Percentiles rank a stretch among this genome's conserved stretches.
Evolutionary conservation across 2,329 filamentous ascomycete genomes (phyloP).

Genomic region (Penicillium brevicompactum): DNA sequence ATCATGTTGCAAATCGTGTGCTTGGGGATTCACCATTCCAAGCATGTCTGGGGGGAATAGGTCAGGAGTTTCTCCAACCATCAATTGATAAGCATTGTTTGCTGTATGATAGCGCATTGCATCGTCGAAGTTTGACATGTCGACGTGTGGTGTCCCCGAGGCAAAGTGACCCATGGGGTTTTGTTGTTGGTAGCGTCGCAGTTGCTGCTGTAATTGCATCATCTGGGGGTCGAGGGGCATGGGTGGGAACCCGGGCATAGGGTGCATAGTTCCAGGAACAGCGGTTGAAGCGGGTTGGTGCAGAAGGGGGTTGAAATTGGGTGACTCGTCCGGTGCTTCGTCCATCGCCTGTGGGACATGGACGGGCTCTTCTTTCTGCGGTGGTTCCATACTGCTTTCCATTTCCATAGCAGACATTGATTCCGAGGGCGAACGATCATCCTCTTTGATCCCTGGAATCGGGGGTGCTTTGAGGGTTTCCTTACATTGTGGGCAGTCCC

Average conservation of each 20-base stretch:
- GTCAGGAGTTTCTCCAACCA: slow-evolving; percentile 45
- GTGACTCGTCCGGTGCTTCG: slow-evolving; percentile 25
- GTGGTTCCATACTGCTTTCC: slow-evolving; percentile 19
- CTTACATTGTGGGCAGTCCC: slow-evolving; percentile 87
- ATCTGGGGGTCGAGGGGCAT: slow-evolving; percentile 65
- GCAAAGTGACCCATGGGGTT: slow-evolving; percentile 41
- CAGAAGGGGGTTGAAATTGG: slow-evolving; percentile 36
- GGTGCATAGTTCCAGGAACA: slow-evolving; percentile 38
- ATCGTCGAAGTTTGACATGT: slow-evolving; percentile 40
- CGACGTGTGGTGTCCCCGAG: slow-evolving; percentile 33
- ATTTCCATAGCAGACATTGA: slow-evolving; percentile 16
- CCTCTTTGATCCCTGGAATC: slow-evolving; percentile 30
- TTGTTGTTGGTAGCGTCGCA: slow-evolving; percentile 44
- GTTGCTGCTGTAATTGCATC: slow-evolving; percentile 53
- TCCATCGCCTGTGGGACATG: slow-evolving; percentile 24
- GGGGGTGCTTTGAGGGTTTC: slow-evolving; percentile 66
- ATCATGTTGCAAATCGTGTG: slow-evolving; percentile 44
- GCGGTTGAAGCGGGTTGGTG: slow-evolving; percentile 32
- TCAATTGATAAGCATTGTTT: slow-evolving; percentile 44
- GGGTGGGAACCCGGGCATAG: slow-evolving; percentile 48
- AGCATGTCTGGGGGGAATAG: slow-evolving; percentile 42
- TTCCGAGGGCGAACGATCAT: slow-evolving; percentile 24
- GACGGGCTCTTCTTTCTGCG: slow-evolving; percentile 11
- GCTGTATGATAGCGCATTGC: slow-evolving; percentile 40
- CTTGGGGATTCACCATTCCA: slow-evolving; percentile 40